Base-by-base conservation (phyloP, 1,284 basidiomycete genomes). In the Microbotryum intermedium region DNA sequence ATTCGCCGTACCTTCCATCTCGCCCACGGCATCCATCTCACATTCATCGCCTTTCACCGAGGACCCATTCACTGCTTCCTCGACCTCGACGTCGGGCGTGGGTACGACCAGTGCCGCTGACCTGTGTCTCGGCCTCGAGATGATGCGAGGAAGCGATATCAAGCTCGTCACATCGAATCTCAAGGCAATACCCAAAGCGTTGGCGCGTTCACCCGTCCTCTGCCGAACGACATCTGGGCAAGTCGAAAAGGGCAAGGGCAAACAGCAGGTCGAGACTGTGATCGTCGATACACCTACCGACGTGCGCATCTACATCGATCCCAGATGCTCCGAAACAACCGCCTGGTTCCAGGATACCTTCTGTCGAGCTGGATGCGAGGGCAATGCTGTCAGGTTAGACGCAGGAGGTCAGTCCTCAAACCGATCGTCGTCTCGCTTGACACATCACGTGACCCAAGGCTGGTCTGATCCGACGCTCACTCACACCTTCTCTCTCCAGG, bases 101-200 rank as follows among this genome's bases (percentile, higher is more conserved):
- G 18, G 34, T 16, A 39, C 34, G 2, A 39, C 52, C 6, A 55
- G 61, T 1, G 63, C 61, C 6, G 64, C 66, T 2, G 66, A 67
- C 51, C 59, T 67, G 61, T 67, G 66, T 45, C 59, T 67, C 47
- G 66, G 66, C 0, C 53, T 67, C 43, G 66, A 67, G 39, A 67
- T 67, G 66, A 42, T 59, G 4, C 46, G 64, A n/a, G 61, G 66
- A 0, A 55, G 39, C 10, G 61, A 65, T 21, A 18, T 60, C 23
- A 30, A 39, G 10, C 21, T 57, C 20, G 28, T 61, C 29, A 50
- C 48, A 16, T 39, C 34, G 34, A 18, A 39, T 39, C 34, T 39
- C 34, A 39, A 39, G 34, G 34, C 34, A 16, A 16, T 39, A 39
- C 11, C 34, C 6, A 39, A 18, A 39, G 34, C 34, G 34, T 39